Conservation (phyloP, 179 eudicot species). For the Beta macrorhiza region DNA sequence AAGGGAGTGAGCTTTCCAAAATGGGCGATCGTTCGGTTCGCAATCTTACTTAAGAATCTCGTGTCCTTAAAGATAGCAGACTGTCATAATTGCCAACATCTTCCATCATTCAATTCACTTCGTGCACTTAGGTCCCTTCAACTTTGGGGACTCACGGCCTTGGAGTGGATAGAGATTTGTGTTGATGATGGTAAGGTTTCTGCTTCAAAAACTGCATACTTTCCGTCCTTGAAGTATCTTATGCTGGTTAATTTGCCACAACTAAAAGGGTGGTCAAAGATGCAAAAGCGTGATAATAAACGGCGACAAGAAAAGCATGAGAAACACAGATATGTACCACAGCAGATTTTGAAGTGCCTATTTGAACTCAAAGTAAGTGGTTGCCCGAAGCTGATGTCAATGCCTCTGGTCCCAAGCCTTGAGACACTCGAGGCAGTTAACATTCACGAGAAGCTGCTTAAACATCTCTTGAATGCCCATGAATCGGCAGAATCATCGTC, state of each 20-base stretch:
- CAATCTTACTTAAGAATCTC: not conserved
- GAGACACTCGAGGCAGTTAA: too few relatives aligned
- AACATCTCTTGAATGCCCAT: not conserved
- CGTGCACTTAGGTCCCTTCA: not conserved
- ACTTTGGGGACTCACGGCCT: not conserved
- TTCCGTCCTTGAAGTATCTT: slow-evolving; percentile 16
- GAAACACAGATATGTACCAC: too few relatives aligned
- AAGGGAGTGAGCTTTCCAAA: not conserved
- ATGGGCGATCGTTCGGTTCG: too few relatives aligned
- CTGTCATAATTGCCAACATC: too few relatives aligned
- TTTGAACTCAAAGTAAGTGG: not conserved
- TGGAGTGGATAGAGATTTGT: slow-evolving; percentile 7
- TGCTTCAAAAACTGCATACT: not conserved
- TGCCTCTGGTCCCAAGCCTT: too few relatives aligned
- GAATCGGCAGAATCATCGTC: not conserved
- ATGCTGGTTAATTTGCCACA: not conserved
- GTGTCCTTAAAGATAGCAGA: too few relatives aligned
- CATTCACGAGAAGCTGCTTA: not conserved
- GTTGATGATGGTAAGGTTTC: not conserved
- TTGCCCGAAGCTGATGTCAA: too few relatives aligned
- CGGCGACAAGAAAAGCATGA: too few relatives aligned
- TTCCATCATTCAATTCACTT: too few relatives aligned
- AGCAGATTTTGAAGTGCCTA: not conserved
- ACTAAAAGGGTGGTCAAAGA: slow-evolving; percentile 8
- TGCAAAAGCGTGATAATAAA: too few relatives aligned